These are phyloP conservation scores for Mycena chlorophos DNA, from an alignment of 768 basidiomycete genomes.

Conservation along the genomic window DNA sequence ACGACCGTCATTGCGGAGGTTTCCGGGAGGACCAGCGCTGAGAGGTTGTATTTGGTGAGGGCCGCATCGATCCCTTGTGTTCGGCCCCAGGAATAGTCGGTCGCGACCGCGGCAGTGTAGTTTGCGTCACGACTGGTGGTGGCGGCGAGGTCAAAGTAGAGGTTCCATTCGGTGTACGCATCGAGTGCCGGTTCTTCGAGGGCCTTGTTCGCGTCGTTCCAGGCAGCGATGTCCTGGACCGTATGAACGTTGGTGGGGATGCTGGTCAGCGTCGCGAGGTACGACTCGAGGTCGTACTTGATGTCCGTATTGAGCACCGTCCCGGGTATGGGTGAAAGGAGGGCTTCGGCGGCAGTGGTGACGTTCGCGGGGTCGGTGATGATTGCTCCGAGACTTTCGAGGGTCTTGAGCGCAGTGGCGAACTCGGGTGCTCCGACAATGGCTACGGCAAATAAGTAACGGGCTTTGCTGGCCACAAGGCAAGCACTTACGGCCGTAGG, in stretches of 20 bases:
- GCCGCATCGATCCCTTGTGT: conserved; percentile 38
- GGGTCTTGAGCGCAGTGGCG: conserved; percentile 36
- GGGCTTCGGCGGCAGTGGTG: conserved; percentile 36
- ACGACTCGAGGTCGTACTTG: conserved; percentile 34
- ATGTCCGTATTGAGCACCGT: conserved; percentile 8
- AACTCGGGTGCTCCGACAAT: conserved; percentile 35
- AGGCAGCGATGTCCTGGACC: conserved; percentile 44
- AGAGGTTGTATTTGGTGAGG: conserved; percentile 32
- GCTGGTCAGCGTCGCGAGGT: conserved; percentile 38
- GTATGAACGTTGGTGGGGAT: conserved; percentile 42
- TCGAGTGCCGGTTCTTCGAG: conserved; percentile 37
- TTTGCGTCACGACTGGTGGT: conserved; percentile 26
- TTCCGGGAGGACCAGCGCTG: conserved; percentile 37
- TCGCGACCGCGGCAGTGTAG: conserved; percentile 31
- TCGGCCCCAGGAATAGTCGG: conserved; percentile 30
- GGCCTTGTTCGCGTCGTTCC: conserved; percentile 44
- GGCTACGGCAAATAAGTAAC: conserved; percentile 2
- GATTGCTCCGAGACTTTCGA: conserved; percentile 42
- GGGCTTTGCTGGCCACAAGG: not conserved
- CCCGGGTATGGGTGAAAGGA: not conserved
- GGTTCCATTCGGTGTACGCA: conserved; percentile 9
- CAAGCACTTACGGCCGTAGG: conserved; percentile 9
- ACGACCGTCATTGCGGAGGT: conserved; percentile 6
- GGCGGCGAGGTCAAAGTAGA: conserved; percentile 6
- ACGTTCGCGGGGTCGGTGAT: conserved; percentile 50